Evolutionary conservation across 176 grass and related monocot genomes (phyloP), one percentile per base, ranked within the genome.

Genomic region (Chloris gayana): DNA sequence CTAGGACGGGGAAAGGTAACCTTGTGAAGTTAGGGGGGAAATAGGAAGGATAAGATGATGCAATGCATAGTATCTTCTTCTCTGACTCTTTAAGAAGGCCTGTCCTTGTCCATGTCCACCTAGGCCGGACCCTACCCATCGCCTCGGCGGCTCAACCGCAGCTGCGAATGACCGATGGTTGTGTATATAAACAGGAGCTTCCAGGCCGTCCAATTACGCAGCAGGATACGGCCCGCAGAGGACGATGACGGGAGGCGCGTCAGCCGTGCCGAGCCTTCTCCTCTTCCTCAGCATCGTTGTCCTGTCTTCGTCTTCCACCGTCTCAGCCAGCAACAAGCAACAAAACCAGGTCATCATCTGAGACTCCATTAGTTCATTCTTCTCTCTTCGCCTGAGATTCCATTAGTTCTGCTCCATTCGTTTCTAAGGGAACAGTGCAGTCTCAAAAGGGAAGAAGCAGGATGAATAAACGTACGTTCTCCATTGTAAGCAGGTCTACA

Each of bases 401-500:
- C 14, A 37, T 37, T 6, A 37, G n/a, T n/a, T n/a, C n/a, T n/a
- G n/a, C n/a, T n/a, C n/a, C 51, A 54, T n/a, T 56, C 19, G 6
- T n/a, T n/a, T 2, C 6, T 5, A 1, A 56, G 4, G 7, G 6
- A 56, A n/a, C 19, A n/a, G 21, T 25, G 9, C 22, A 59, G 35
- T 37, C 7, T 4, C 35, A 14, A 63, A 57, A 76, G 14, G 3
- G 19, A 19, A 21, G 25, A 30, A 73, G 60, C 11, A 25, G 0
- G 7, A 50, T 56, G 9, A 64, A 4, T 33, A 32, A 54, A 47
- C n/a, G n/a, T n/a, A 1, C 3, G 24, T 34, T 69, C 0, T 4
- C 19, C 17, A 21, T 46, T 65, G 8, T 7, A 13, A 41, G 18
- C 22, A 98, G 96, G 96, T 93, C 8, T 95, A 93, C 41, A 79